Percentiles rank a stretch among this genome's conserved stretches.
phyloP scores from a whole-genome alignment of 2,329 filamentous ascomycete species.

The Trichoderma guizhouense region DNA sequence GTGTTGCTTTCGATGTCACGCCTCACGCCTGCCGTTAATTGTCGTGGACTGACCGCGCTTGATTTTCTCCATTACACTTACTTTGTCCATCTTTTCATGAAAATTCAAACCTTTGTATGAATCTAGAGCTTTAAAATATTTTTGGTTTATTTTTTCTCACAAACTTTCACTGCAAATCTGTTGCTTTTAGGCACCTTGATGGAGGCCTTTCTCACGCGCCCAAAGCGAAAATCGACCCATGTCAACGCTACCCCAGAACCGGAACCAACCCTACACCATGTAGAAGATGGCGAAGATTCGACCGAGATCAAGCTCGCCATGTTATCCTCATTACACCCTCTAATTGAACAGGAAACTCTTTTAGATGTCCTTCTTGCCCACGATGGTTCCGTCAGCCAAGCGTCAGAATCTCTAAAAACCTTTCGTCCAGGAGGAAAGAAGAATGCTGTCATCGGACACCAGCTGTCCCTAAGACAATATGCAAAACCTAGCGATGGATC shows the following conservation, averaged over 20 bases:
- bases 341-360: conserved; percentile 60
- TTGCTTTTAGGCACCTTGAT: conserved; percentile 34
- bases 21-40: conserved; percentile 19
- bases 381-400: conserved; percentile 69
- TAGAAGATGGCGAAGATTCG: conserved; percentile 60
- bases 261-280: conserved; percentile 29
- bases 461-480: conserved; percentile 61
- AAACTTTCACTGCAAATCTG: neutral
- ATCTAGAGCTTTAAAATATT: too few species aligned
- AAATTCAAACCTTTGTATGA: too few species aligned
- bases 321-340: conserved; percentile 71
- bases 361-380: conserved; percentile 76
- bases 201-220: conserved; percentile 55
- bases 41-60: neutral
- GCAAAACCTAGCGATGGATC: conserved; percentile 24
- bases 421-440: conserved; percentile 32
- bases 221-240: conserved; percentile 46
- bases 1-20: conserved; percentile 24
- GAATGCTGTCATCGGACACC: conserved; percentile 46
- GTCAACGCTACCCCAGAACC: conserved; percentile 25
- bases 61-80: neutral
- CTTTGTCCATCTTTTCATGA: neutral
- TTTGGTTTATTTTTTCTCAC: neutral
- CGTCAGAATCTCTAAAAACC: conserved; percentile 53
- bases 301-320: conserved; percentile 89